Conservation (phyloP, 2,329 filamentous ascomycete genomes). For the Ceratocystis colombiana region DNA sequence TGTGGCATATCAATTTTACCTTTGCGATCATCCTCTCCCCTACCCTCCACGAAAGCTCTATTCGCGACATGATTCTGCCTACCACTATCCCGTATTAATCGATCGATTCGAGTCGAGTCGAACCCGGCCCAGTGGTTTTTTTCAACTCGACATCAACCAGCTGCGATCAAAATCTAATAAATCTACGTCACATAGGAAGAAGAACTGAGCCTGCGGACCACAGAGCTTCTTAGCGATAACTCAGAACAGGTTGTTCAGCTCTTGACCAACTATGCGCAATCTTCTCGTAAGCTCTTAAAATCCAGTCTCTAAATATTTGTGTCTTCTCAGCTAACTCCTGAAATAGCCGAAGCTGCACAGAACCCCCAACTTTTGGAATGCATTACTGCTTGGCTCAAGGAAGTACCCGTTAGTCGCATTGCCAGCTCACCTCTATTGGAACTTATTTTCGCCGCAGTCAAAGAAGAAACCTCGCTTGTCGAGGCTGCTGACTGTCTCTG, state of each 20-base stretch:
- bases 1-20: neutral
- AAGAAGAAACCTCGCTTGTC: constrained; percentile 68
- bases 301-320: neutral
- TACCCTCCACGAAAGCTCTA: constrained; percentile 7
- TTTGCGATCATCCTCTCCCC: constrained; percentile 4
- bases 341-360: constrained; percentile 59
- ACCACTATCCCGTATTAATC: constrained; percentile 1
- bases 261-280: constrained; percentile 81
- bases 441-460: constrained; percentile 66
- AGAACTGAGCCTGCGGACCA: constrained; percentile 75
- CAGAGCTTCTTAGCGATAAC: constrained; percentile 83
- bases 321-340: neutral
- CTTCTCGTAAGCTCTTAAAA: constrained; percentile 56
- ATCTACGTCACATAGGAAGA: constrained; percentile 64
- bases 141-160: constrained; percentile 8
- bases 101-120: constrained; percentile 18
- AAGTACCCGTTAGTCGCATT: constrained; percentile 75
- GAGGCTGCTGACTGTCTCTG: constrained; percentile 87
- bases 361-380: constrained; percentile 91
- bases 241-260: constrained; percentile 77
- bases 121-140: constrained; percentile 3
- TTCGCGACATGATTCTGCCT: constrained; percentile 15
- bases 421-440: constrained; percentile 77
- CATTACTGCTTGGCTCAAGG: constrained; percentile 91
- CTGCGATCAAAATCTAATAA: constrained; percentile 38